These are phyloP conservation scores for Russula vinacea DNA, from an alignment of 768 basidiomycete species.

Conservation along the genomic window DNA sequence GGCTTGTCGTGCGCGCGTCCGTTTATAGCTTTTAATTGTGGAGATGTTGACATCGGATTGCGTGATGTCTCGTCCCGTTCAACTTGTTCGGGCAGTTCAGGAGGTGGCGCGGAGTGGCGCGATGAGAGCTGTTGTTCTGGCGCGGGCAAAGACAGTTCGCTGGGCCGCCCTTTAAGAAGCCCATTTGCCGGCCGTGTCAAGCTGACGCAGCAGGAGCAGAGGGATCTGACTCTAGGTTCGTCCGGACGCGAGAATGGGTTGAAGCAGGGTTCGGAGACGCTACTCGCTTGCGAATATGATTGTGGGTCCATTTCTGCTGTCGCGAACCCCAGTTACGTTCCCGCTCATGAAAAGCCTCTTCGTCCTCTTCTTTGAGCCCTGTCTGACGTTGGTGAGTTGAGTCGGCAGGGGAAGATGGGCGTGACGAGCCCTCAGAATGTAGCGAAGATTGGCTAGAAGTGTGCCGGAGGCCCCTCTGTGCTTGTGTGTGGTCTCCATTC, in stretches of 20 bases:
- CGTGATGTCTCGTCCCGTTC: constrained; percentile 11
- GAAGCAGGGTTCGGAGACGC: constrained; percentile 23
- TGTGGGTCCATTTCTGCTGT: constrained; percentile 35
- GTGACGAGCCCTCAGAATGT: constrained; percentile 25
- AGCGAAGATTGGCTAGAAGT: constrained; percentile 20
- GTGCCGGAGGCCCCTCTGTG: constrained; percentile 34
- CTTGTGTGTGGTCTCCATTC: constrained; percentile 34
- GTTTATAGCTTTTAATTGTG: constrained; percentile 2
- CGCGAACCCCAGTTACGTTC: constrained; percentile 72
- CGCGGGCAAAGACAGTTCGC: neutral
- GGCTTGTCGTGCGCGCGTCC: constrained; percentile 11
- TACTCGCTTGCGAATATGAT: constrained; percentile 27
- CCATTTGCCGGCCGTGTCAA: neutral
- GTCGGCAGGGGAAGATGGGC: constrained; percentile 14
- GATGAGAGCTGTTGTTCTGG: neutral
- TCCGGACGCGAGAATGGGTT: constrained; percentile 28
- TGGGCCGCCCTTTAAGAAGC: neutral
- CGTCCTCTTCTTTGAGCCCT: constrained; percentile 35
- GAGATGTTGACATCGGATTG: constrained; percentile 1
- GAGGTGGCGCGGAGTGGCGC: neutral
- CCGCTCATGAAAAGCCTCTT: constrained; percentile 46
- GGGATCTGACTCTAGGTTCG: constrained; percentile 18
- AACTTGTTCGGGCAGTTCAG: constrained; percentile 1
- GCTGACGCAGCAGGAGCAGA: constrained; percentile 5
- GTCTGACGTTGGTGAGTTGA: constrained; percentile 31